Base-by-base conservation (phyloP, 345 rosid species). In the Brassica juncea region DNA sequence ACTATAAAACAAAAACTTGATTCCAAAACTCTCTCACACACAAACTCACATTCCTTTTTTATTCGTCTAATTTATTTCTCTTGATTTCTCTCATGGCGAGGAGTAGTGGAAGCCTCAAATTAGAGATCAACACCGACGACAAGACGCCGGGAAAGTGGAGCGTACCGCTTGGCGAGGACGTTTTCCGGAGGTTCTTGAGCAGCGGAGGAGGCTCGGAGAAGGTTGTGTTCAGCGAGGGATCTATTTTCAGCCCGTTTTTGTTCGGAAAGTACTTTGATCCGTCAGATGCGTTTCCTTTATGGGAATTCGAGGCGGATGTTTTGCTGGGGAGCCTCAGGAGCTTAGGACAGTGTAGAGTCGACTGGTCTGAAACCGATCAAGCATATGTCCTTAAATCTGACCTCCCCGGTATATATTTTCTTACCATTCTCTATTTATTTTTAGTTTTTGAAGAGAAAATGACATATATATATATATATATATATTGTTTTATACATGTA, bases 251-350 rank as follows among this genome's bases (percentile, higher is more conserved):
- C 81, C 97, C 98, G 2, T 82, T 88, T 70, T 81, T 92, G 85
- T 94, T 92, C 25, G 91, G 97, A 2, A 92, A 94, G 63, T 94
- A 81, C 81, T 94, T 94, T 34, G 98, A 94, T 88, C 97, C 97
- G 1, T 92, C 89, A 5, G 97, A 94, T 76, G 98, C 98, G 2
- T 94, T 94, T 85, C 94, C 97, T 0, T 70, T 94, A 4, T 92
- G 98, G 98, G 98, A 94, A 15, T 88, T 91, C 55, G 92, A 92
- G 34, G 85, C 97, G 0, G 89, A 88, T 16, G 76, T 85, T 63
- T 73, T 94, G 79, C 70, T 89, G 8, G 79, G 83, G 21, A 80
- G 79, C 80, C 89, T 91, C 31, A 85, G 89, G 78, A 91, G 82
- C 78, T 76, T 84, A 7, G 87, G 92, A 80, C 88, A 88, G 84